Evolutionary conservation across 306 rosid genomes (phyloP).

Genomic region (Pyrus communis): DNA sequence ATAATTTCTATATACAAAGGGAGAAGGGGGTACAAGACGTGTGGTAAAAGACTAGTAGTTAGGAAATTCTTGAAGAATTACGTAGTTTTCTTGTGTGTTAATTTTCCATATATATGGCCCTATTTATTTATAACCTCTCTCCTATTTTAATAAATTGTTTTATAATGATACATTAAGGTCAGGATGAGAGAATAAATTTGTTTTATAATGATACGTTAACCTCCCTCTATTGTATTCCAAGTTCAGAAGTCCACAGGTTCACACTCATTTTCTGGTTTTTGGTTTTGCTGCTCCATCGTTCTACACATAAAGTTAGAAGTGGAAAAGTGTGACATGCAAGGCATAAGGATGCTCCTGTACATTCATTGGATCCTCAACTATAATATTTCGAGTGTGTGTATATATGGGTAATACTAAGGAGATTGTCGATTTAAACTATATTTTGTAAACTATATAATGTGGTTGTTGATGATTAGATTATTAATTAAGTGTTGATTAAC

Average conservation of each 20-base stretch:
- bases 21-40: background rate
- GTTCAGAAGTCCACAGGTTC: slow-evolving; percentile 9
- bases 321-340: background rate
- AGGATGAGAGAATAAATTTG: background rate
- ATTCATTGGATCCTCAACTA: slow-evolving; percentile 16
- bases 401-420: too few species aligned
- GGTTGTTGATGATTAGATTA: too few species aligned
- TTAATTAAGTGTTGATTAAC: too few species aligned
- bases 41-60: background rate
- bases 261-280: slow-evolving; percentile 3
- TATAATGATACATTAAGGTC: too few species aligned
- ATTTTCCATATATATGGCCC: background rate
- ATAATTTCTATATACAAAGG: background rate
- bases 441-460: too few species aligned
- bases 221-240: too few species aligned
- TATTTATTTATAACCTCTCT: background rate
- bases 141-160: background rate
- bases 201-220: too few species aligned
- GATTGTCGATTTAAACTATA: too few species aligned
- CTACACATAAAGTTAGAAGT: background rate
- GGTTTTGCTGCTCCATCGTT: background rate
- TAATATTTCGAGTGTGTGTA: background rate
- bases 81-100: background rate
- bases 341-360: background rate
- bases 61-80: too few species aligned